Percentiles rank a stretch among this genome's conserved stretches.
Conservation (phyloP, 1,284 basidiomycete genomes). For the Stereum hirsutum region DNA sequence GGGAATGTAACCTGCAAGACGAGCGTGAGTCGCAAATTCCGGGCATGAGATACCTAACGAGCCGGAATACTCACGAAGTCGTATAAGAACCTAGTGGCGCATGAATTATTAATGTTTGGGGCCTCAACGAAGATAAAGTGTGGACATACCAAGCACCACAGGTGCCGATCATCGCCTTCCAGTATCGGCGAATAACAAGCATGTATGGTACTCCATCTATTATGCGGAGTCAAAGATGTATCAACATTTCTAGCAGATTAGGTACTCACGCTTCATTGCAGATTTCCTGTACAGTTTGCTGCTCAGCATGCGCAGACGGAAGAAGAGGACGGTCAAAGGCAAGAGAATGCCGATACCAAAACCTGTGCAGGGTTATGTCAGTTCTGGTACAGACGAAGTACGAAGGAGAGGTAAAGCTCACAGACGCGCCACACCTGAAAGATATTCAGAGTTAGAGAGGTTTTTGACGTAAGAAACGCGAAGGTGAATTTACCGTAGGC, state of each 20-base stretch:
- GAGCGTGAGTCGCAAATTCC: too few relatives aligned
- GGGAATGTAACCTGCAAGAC: conserved; percentile 52
- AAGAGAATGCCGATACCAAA: conserved; percentile 67
- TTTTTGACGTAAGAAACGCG: too few relatives aligned
- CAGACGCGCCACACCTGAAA: too few relatives aligned
- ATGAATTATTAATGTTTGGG: conserved; percentile 8
- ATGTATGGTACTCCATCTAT: conserved; percentile 51
- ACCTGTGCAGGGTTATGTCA: too few relatives aligned
- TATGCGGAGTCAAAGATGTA: conserved; percentile 4
- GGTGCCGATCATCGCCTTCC: conserved; percentile 61
- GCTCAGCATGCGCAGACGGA: conserved; percentile 66
- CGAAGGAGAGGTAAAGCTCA: too few relatives aligned
- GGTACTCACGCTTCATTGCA: conserved; percentile 49
- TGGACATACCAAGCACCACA: conserved; percentile 54
- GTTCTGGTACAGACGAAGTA: too few relatives aligned
- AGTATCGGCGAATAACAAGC: conserved; percentile 59
- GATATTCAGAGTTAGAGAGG: too few relatives aligned
- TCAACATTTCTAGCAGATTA: neutral
- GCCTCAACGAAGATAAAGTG: neutral
- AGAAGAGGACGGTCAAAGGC: conserved; percentile 63
- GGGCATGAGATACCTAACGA: neutral
- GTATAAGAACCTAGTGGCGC: conserved; percentile 52
- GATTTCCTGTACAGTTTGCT: conserved; percentile 55
- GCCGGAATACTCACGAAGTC: conserved; percentile 42
- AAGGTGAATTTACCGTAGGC: conserved; percentile 60